Conservation (phyloP, 1,139 yeast genomes). For the Yamadazyma pseudoaaseri region DNA sequence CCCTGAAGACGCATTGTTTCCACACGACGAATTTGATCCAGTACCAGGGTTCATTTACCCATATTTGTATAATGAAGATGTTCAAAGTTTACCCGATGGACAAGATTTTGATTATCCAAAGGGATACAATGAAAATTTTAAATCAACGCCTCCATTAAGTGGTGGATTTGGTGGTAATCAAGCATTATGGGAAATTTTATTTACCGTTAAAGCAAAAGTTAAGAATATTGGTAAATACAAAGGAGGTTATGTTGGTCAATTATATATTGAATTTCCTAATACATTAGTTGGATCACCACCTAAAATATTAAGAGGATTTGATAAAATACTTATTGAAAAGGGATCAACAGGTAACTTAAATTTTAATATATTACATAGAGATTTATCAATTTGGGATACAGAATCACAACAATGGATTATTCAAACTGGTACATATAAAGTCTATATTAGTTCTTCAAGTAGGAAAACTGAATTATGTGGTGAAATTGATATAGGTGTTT, state of each 20-base stretch:
- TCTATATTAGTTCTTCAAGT: constrained; percentile 55
- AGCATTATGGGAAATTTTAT: constrained; percentile 45
- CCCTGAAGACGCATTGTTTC: constrained; percentile 57
- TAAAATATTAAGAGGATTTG: constrained; percentile 57
- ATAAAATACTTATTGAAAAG: constrained; percentile 50
- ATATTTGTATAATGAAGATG: constrained; percentile 46
- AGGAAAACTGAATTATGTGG: constrained; percentile 50
- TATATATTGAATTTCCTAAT: constrained; percentile 57
- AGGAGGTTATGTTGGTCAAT: constrained; percentile 57
- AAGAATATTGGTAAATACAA: constrained; percentile 49
- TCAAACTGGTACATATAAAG: constrained; percentile 55
- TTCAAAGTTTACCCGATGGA: constrained; percentile 37
- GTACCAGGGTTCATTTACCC: constrained; percentile 56
- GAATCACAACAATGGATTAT: constrained; percentile 60
- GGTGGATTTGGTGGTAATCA: constrained; percentile 58
- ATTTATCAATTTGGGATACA: constrained; percentile 60
- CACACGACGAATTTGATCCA: constrained; percentile 51
- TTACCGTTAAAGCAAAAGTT: constrained; percentile 47
- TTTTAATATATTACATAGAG: constrained; percentile 53
- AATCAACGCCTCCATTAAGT: constrained; percentile 39
- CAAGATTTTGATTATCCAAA: constrained; percentile 50
- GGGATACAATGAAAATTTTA: constrained; percentile 46
- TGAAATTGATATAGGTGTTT: constrained; percentile 42
- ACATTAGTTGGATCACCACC: constrained; percentile 45
- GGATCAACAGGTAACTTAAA: constrained; percentile 37